Evolutionary conservation across 352 stramenopile genomes (phyloP).

Genomic region (Globisporangium heterothallicum): DNA sequence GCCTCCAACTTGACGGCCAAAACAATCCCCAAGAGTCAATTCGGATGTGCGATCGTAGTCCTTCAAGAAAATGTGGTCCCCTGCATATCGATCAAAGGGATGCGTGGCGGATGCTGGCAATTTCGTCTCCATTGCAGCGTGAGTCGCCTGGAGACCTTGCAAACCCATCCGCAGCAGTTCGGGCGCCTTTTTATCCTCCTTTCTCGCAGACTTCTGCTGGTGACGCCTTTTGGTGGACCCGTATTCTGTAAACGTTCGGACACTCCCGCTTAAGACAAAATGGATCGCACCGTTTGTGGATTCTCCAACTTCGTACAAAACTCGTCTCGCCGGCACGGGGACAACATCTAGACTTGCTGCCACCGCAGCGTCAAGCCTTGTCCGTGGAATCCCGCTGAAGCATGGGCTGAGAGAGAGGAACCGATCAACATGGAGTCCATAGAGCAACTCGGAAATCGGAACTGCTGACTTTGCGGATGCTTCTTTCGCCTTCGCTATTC

Average conservation of each 20-base stretch:
- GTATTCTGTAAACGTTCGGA: slow-evolving; percentile 12
- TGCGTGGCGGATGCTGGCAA: neutral
- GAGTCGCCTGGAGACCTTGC: neutral
- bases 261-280: slow-evolving; percentile 18
- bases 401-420: slow-evolving; percentile 15
- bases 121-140: slow-evolving; percentile 8
- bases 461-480: neutral
- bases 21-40: slow-evolving; percentile 17
- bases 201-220: neutral
- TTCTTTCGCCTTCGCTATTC: slow-evolving; percentile 17
- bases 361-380: slow-evolving; percentile 10
- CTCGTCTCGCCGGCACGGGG: slow-evolving; percentile 13
- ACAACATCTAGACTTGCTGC: slow-evolving; percentile 14
- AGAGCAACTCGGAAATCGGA: neutral
- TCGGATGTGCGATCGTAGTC: slow-evolving; percentile 26
- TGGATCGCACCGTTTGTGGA: slow-evolving; percentile 12
- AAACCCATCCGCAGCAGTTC: slow-evolving; percentile 8
- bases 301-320: slow-evolving; percentile 26
- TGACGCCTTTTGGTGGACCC: slow-evolving; percentile 5
- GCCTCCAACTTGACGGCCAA: slow-evolving; percentile 14
- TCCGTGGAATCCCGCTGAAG: slow-evolving; percentile 20
- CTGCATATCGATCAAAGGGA: slow-evolving; percentile 22
- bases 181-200: slow-evolving; percentile 7
- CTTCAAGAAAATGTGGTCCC: slow-evolving; percentile 26
- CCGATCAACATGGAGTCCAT: slow-evolving; percentile 16